Evolutionary conservation across 805 yeast species (phyloP), one percentile per base, ranked within the genome.

Genomic region (Yarrowia sp.): DNA sequence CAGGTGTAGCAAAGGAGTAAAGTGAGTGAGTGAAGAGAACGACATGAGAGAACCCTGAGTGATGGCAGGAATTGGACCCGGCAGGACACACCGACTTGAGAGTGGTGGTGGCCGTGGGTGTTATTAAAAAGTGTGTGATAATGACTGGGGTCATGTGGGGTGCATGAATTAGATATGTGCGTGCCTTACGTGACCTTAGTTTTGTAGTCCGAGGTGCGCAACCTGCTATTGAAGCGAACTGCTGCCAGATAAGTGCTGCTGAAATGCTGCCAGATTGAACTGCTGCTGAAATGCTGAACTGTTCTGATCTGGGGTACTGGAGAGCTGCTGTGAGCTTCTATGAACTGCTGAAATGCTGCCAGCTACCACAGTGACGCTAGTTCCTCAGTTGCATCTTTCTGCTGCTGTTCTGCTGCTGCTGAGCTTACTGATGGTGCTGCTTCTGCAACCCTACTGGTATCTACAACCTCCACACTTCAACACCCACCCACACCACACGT

Each of bases 1-100:
- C 69, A 49, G 50, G 61, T 66, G 50, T 41, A 66, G 64, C 50
- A 43, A 49, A 50, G 64, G 64, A 55, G 67, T 32, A 52, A 66
- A 38, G 69, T 52, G 64, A 43, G 67, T 58, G 52, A 58, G 50
- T 32, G 59, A 53, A 53, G 50, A 42, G 63, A 59, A 14, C 15
- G 35, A 46, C 8, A 26, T n/a, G 58, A 40, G 40, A 26, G 50
- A 42, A 41, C 40, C n/a, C 32, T 5, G 43, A 40, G 3, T 16
- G 67, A 56, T 19, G 35, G 68, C 32, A 53, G 8, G 46, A 11
- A 12, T 35, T 8, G 45, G 41, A 38, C 5, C 32, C 32, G 32
- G 32, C 32, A 26, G 32, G 32, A 26, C 3, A 19, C 40, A 64
- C 10, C 45, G 10, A 32, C 10, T 32, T 35, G n/a, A 9, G 8